Conservation (phyloP, 2,329 filamentous ascomycete species). For the Alternaria sp. region DNA sequence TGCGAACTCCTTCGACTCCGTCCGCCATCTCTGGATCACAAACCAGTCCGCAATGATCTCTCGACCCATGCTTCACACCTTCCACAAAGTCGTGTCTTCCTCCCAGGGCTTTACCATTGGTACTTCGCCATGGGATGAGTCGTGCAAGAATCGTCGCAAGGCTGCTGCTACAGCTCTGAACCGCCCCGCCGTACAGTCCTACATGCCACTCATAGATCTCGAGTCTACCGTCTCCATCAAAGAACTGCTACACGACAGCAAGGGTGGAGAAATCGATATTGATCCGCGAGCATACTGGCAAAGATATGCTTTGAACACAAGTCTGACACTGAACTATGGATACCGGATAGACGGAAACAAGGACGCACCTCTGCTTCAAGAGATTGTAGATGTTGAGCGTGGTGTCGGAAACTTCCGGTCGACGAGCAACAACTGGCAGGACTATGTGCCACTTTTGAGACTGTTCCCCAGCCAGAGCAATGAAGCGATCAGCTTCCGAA, state of each 20-base stretch:
- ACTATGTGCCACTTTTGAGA: constrained; percentile 80
- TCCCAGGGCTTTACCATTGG: constrained; percentile 85
- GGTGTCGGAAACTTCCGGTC: constrained; percentile 79
- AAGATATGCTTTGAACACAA: constrained; percentile 79
- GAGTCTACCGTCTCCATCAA: constrained; percentile 77
- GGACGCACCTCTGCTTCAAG: constrained; percentile 71
- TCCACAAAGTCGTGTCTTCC: constrained; percentile 79
- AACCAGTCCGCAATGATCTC: constrained; percentile 82
- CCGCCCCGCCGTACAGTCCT: constrained; percentile 76
- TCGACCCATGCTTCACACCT: constrained; percentile 80
- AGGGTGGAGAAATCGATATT: constrained; percentile 69
- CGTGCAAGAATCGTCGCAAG: constrained; percentile 78
- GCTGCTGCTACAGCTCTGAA: constrained; percentile 82
- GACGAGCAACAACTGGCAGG: constrained; percentile 85
- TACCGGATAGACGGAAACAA: constrained; percentile 77
- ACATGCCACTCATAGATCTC: constrained; percentile 84
- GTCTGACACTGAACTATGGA: constrained; percentile 81
- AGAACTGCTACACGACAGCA: constrained; percentile 72
- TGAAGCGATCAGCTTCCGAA: constrained; percentile 71
- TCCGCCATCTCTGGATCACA: constrained; percentile 78
- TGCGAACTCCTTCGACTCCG: constrained; percentile 79
- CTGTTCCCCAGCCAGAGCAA: constrained; percentile 69
- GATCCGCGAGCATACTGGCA: constrained; percentile 79
- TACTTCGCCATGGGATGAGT: constrained; percentile 85
- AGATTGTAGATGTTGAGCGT: constrained; percentile 79